These are phyloP conservation scores for Leptomonas pyrrhocoris DNA, from an alignment of 208 protist genomes.

Conservation along the genomic window DNA sequence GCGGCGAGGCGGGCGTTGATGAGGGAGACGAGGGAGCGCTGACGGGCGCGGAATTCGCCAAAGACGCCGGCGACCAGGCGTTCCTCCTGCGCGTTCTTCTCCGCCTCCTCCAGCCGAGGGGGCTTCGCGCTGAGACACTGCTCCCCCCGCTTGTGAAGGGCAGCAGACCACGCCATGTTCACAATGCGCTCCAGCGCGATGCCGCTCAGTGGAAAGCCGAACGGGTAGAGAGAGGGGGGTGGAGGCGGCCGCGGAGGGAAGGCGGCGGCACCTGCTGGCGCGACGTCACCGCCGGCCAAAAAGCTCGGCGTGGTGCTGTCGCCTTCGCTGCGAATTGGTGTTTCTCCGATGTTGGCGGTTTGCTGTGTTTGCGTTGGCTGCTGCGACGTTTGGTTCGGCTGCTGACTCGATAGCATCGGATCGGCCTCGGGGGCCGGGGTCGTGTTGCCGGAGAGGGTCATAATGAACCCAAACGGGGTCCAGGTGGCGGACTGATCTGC, in stretches of 20 bases:
- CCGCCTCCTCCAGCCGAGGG: conserved; percentile 56
- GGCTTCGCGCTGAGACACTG: conserved; percentile 64
- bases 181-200: conserved; percentile 57
- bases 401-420: background rate
- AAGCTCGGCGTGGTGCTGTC: conserved; percentile 5
- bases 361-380: too few species aligned
- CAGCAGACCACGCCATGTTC: conserved; percentile 67
- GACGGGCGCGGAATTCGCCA: conserved; percentile 55
- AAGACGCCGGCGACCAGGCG: conserved; percentile 48
- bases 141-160: conserved; percentile 76
- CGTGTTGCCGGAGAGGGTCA: conserved; percentile 12
- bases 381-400: conserved; percentile 12
- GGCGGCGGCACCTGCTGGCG: background rate
- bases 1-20: conserved; percentile 58
- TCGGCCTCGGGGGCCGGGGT: conserved; percentile 20
- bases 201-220: conserved; percentile 19
- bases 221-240: background rate
- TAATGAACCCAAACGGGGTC: conserved; percentile 27
- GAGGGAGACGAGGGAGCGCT: conserved; percentile 72
- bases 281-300: background rate
- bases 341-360: background rate
- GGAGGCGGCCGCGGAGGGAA: background rate
- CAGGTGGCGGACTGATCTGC: conserved; percentile 24
- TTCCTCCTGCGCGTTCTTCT: conserved; percentile 51
- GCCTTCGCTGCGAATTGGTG: conserved; percentile 2